phyloP scores from a whole-genome alignment of 2,329 filamentous ascomycete species.

The Ilyonectria destructans region DNA sequence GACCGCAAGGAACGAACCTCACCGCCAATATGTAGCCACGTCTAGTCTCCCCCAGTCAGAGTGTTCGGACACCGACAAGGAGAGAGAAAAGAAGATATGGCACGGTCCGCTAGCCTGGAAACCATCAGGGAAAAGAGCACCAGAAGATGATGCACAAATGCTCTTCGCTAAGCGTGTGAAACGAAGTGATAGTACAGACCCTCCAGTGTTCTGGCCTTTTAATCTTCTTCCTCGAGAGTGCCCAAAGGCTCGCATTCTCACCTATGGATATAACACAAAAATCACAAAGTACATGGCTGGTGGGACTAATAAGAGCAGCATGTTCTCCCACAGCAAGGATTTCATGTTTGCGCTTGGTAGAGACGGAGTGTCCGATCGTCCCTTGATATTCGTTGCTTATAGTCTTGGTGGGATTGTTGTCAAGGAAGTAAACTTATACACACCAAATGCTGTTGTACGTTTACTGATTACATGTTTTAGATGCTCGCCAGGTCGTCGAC shows the following conservation, averaged over 20 bases:
- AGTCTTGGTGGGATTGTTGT: slow-evolving; percentile 26
- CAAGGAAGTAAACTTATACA: slow-evolving; percentile 24
- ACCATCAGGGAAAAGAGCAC: neutral
- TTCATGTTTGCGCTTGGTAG: slow-evolving; percentile 25
- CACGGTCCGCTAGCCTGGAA: neutral
- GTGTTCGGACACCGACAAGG: neutral
- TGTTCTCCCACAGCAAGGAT: slow-evolving; percentile 34
- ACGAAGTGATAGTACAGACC: neutral
- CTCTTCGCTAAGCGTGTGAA: neutral
- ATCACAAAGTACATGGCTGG: slow-evolving; percentile 32
- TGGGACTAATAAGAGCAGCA: slow-evolving; percentile 11
- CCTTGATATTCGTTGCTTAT: slow-evolving; percentile 28
- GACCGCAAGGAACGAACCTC: neutral
- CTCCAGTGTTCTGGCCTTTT: slow-evolving; percentile 33
- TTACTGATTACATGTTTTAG: slow-evolving; percentile 6
- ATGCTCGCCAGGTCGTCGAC: slow-evolving; percentile 26
- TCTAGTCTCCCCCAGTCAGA: neutral
- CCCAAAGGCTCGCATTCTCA: slow-evolving; percentile 22
- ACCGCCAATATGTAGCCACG: neutral
- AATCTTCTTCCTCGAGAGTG: slow-evolving; percentile 24
- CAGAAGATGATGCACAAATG: neutral
- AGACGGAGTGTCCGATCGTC: neutral
- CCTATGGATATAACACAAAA: slow-evolving; percentile 36
- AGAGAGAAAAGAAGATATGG: neutral
- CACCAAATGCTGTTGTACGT: neutral